Evolutionary conservation across 139 green algal genomes (phyloP), one percentile per base, ranked within the genome.

Genomic region (Chara braunii): DNA sequence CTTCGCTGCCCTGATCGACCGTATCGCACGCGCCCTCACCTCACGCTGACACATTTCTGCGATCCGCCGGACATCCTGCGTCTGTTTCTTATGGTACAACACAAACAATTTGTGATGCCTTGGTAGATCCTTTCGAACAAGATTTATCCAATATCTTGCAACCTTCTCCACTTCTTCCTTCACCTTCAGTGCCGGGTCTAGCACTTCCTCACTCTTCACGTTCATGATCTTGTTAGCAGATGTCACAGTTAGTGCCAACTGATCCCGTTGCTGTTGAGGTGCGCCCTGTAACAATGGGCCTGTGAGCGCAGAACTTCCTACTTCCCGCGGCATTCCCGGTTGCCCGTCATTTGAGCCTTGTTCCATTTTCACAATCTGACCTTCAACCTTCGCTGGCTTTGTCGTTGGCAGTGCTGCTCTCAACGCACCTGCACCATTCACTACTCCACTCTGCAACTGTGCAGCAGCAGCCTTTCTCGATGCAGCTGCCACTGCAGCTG

Each of bases 11-110:
- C 79, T 78, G 3, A 74, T 18, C 12, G 69, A 72, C 7, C 70
- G 68, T 2, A 37, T 70, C 26, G 32, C 37, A 36, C 69, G 51
- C 26, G 8, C 37, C 5, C 32, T 24, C 14, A 78, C 68, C 65
- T 78, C 70, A 3, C 58, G 24, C 43, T 78, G 68, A 51, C 68
- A 80, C 3, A 78, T 36, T 33, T 78, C 70, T 2, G 70, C 70
- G 3, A 66, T 35, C n/a, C 70, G 68, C 35, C 52, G 70, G 14
- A n/a, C 32, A 12, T 78, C 70, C 32, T 35, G 4, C 23, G 29
- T 9, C 68, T 78, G 51, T 45, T 78, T 78, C 35, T 71, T 78
- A 32, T 68, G 36, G 9, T 11, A 35, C 32, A 51, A 30, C 22
- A 51, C n/a, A 52, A 76, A 76, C 2, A 26, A 22, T 28, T 33